Evolutionary conservation across 176 grass and related monocot genomes (phyloP), one percentile per base, ranked within the genome.

Genomic region (Oryza longistaminata): DNA sequence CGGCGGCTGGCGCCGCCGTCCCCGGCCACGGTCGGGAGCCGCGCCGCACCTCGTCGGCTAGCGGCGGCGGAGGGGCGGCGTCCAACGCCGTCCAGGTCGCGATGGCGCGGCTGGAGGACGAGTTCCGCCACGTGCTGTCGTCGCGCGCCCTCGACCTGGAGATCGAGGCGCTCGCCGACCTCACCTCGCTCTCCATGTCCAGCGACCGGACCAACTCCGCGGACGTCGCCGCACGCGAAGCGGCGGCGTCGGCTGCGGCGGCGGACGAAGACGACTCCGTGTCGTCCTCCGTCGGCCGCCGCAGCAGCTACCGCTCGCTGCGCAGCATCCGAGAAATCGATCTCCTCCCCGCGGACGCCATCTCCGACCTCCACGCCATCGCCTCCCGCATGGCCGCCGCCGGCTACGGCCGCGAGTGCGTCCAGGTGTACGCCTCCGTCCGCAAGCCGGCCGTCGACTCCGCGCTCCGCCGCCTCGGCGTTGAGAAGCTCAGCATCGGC

Each of bases 401-500:
- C 10, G 90, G 96, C 3, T 94, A 99, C 83, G 93, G 45, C 75
- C 96, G 93, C 26, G 96, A 99, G 93, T 99, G 93, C 88, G 79
- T 94, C 68, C 93, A 99, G 91, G 93, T 94, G 16, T 99, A 99
- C 64, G 86, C 88, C 78, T 93, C 91, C 49, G 85, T 90, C 67
- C 93, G 96, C 76, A 99, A 99, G 85, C 88, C 90, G 27, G 86
- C 88, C 39, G 90, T 99, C 44, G 93, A 96, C 75, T 69, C 83
- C 65, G 86, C 88, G 62, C 88, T 99, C 35, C 93, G 89, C 77
- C 89, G 83, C 5, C 91, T 99, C 22, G 90, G 96, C 42, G 90
- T 99, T 19, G 96, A 99, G 91, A 96, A 94, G 79, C 89, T 96
- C 67, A 96, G 90, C 84, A 99, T 99, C 80, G 96, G 91, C 11